A percentile compares a stretch with the other conserved stretches of the same genome.
These are phyloP conservation scores for Neurospora sp. DNA, from an alignment of 495 filamentous ascomycete species.

Conservation along the genomic window DNA sequence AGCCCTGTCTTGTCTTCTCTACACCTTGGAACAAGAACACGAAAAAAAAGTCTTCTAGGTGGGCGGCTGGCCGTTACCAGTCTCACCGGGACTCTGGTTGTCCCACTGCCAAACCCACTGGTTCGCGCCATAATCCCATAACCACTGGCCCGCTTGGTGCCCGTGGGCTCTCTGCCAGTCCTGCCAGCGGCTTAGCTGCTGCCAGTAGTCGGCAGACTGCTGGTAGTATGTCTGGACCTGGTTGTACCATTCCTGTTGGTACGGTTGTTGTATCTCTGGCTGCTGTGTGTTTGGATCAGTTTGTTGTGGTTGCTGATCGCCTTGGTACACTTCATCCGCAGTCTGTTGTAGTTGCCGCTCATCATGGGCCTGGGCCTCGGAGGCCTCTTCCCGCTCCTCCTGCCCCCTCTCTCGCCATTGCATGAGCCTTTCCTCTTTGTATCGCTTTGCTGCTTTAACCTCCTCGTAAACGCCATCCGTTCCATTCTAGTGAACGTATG, in stretches of 20 bases:
- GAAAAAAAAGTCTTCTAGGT: not conserved
- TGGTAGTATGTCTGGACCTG: not conserved
- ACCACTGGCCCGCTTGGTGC: not conserved
- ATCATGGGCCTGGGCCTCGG: not conserved
- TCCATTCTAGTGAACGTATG: not conserved
- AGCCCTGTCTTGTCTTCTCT: not conserved
- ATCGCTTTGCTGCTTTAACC: not conserved
- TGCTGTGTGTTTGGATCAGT: not conserved
- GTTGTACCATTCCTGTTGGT: not conserved
- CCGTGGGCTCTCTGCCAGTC: not conserved
- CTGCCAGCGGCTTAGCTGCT: not conserved
- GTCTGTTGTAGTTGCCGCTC: not conserved
- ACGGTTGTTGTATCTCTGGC: not conserved
- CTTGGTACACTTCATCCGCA: not conserved
- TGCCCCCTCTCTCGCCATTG: not conserved
- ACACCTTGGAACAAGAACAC: not conserved
- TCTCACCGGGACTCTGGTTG: not conserved
- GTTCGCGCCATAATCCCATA: not conserved
- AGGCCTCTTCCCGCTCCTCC: not conserved
- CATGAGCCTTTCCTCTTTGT: not conserved
- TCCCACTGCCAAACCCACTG: not conserved
- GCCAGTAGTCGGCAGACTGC: not conserved
- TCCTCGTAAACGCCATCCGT: not conserved
- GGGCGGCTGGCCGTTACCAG: not conserved
- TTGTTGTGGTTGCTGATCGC: not conserved